Evolutionary conservation across 345 rosid genomes (phyloP), one percentile per base, ranked within the genome.

Genomic region (Durio zibethinus): DNA sequence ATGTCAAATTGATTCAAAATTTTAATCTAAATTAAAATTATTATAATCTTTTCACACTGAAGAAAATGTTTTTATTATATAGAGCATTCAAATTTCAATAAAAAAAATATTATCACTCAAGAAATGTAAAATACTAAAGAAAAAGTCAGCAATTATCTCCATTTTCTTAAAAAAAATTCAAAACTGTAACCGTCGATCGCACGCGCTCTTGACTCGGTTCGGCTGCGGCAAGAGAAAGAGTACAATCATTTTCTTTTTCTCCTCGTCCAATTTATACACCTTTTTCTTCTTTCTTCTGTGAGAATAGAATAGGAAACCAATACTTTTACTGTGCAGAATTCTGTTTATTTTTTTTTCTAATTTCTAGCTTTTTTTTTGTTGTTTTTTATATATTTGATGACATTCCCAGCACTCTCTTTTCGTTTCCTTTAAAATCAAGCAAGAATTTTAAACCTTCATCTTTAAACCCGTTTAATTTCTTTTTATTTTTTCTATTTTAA

Each of bases 341-440:
- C 73, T 29, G 73, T 71, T 6, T 18, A 0, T 12, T 42, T 23
- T 23, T 70, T 27, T 1, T 43, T 4, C 25, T n/a, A n/a, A 18
- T 35, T 35, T 27, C 27, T 2, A 15, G 18, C 12, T 7, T 70
- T 70, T 53, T 21, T 27, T 16, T 7, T 72, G 2, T 14, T 60
- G n/a, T n/a, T n/a, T n/a, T n/a, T n/a, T n/a, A n/a, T n/a, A n/a
- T 16, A 16, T 27, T 10, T 43, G 42, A n/a, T 50, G 50, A 64
- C 29, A 21, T 72, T 69, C 56, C 69, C 31, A 25, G 35, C 50
- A 25, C 25, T 20, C 20, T 36, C 40, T 50, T 72, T 27, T 71
- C 4, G 29, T 71, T 82, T 75, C 80, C 87, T 86, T 84, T 47
- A 62, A 75, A 68, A 67, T 79, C 81, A 84, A 82, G 89, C 87